Evolutionary conservation across 78 protist genomes (phyloP).

Genomic region (Guillardia theta): DNA sequence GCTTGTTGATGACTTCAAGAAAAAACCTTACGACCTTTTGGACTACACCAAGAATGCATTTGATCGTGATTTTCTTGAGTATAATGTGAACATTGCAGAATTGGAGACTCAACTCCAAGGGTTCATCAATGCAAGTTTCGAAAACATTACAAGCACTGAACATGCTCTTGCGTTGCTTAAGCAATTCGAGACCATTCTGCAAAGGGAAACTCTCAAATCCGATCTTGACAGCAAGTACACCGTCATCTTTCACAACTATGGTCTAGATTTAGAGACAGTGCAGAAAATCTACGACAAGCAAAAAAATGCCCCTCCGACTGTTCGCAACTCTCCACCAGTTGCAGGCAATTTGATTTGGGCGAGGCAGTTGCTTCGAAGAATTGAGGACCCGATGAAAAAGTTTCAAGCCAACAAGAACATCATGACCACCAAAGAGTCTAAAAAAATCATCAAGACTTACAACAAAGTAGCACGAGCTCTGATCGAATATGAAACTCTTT

Average conservation of each 20-base stretch:
- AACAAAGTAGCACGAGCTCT: constrained; percentile 73
- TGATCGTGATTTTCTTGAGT: constrained; percentile 72
- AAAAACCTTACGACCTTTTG: constrained; percentile 72
- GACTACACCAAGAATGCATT: constrained; percentile 55
- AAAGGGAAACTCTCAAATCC: constrained; percentile 51
- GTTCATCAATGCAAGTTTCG: constrained; percentile 69
- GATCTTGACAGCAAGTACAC: constrained; percentile 67
- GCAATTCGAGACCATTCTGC: constrained; percentile 63
- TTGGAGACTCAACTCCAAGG: constrained; percentile 57
- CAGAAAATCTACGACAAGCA: constrained; percentile 66
- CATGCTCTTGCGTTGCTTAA: constrained; percentile 64
- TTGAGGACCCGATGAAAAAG: constrained; percentile 74
- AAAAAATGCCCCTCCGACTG: constrained; percentile 65
- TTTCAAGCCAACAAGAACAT: constrained; percentile 56
- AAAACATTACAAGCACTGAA: constrained; percentile 48
- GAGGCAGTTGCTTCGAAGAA: constrained; percentile 67
- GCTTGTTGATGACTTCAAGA: constrained; percentile 53
- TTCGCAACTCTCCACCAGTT: constrained; percentile 84
- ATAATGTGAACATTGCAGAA: constrained; percentile 52
- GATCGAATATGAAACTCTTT: constrained; percentile 71
- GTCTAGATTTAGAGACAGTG: constrained; percentile 67
- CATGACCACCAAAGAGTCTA: constrained; percentile 59
- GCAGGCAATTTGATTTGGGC: constrained; percentile 76
- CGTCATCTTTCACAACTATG: constrained; percentile 70
- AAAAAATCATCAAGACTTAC: constrained; percentile 70